Conservation (phyloP, 2,329 filamentous ascomycete genomes). For the Neopestalotiopsis rosae region DNA sequence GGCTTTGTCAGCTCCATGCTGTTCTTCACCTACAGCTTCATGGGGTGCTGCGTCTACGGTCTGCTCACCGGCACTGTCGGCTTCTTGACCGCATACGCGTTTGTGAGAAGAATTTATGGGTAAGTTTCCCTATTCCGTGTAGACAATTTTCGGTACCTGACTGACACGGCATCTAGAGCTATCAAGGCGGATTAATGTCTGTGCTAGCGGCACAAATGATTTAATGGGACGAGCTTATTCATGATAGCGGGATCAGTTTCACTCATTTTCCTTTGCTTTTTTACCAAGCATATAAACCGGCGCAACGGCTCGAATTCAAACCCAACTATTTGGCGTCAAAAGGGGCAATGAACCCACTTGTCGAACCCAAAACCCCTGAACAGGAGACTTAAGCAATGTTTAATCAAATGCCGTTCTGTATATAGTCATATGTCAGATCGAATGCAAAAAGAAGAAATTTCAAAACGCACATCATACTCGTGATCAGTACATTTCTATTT, state of each 20-base stretch:
- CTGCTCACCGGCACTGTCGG: conserved; percentile 83
- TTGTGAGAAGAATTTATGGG: conserved; percentile 84
- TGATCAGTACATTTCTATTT: neutral
- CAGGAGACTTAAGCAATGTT: neutral
- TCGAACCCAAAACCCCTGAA: neutral
- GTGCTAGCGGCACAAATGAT: neutral
- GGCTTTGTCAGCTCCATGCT: conserved; percentile 80
- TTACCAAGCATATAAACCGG: conserved; percentile 4
- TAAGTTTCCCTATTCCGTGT: conserved; percentile 45
- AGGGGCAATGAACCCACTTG: neutral
- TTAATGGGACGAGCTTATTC: conserved; percentile 1
- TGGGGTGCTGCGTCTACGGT: conserved; percentile 82
- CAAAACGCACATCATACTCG: neutral
- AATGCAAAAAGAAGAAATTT: neutral
- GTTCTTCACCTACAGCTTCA: conserved; percentile 85
- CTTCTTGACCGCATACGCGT: conserved; percentile 83
- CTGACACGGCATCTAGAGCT: conserved; percentile 3
- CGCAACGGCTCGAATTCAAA: conserved; percentile 2
- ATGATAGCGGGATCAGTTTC: neutral
- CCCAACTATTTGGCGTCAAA: neutral
- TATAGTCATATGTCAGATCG: neutral
- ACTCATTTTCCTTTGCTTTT: neutral
- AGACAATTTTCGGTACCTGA: neutral
- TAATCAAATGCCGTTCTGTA: conserved; percentile 3
- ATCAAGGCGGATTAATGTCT: conserved; percentile 17